Evolutionary conservation across 352 stramenopile genomes (phyloP).

Genomic region (Pythium angustatum): DNA sequence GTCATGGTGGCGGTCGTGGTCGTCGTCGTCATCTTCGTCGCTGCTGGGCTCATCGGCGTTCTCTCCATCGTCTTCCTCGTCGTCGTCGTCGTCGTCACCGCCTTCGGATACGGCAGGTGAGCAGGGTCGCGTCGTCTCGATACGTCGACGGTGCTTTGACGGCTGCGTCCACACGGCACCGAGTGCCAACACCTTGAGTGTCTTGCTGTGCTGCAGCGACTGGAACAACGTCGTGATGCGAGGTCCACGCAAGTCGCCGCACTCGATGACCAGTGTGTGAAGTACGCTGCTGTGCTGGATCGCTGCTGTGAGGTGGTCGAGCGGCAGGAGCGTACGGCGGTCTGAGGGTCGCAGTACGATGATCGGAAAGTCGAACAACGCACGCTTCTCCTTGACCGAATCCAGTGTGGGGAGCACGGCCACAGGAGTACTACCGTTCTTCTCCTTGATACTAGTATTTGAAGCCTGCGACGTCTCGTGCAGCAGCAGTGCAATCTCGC

Average conservation of each 20-base stretch:
- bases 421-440: slow-evolving; percentile 11
- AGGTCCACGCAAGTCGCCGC: slow-evolving; percentile 36
- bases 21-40: slow-evolving; percentile 4
- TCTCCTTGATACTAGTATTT: too few relatives aligned
- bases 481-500: slow-evolving; percentile 38
- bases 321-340: not conserved
- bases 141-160: not conserved
- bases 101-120: slow-evolving; percentile 4
- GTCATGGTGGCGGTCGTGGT: not conserved
- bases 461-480: slow-evolving; percentile 19
- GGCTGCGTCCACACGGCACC: slow-evolving; percentile 29
- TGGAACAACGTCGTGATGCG: slow-evolving; percentile 37
- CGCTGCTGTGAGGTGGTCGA: slow-evolving; percentile 44
- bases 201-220: slow-evolving; percentile 44
- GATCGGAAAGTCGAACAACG: slow-evolving; percentile 51
- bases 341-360: slow-evolving; percentile 34
- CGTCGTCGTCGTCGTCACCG: not conserved
- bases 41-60: not conserved
- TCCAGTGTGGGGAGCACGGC: slow-evolving; percentile 16
- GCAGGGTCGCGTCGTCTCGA: too few relatives aligned
- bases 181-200: slow-evolving; percentile 46
- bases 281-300: slow-evolving; percentile 49
- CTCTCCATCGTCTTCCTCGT: slow-evolving; percentile 9
- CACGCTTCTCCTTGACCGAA: slow-evolving; percentile 34
- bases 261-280: slow-evolving; percentile 40